Conservation (phyloP, 164 flowering plant genomes). For the Vitis labrusca region DNA sequence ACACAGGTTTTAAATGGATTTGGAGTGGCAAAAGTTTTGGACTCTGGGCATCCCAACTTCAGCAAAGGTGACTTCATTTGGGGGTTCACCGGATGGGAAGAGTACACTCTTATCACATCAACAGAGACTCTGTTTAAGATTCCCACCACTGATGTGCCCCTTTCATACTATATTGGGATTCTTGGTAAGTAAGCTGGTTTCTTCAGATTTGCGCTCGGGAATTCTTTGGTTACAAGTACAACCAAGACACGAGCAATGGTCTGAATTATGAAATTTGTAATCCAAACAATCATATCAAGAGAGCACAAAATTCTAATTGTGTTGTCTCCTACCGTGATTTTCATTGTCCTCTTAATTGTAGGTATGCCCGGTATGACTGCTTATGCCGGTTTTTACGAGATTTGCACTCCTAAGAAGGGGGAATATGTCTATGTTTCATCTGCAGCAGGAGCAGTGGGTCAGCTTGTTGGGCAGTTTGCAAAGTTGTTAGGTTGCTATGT, state of each 20-base stretch:
- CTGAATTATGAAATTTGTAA: no score
- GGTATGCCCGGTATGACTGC: conserved; percentile 69
- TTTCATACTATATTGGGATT: conserved; percentile 41
- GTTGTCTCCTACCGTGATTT: no score
- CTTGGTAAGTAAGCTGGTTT: conserved; percentile 23
- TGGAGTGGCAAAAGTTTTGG: conserved; percentile 46
- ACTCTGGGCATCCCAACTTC: conserved; percentile 24
- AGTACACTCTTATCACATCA: conserved; percentile 29
- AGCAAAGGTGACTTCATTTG: conserved; percentile 24
- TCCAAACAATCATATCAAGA: no score
- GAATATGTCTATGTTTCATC: conserved; percentile 55
- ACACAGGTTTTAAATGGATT: conserved; percentile 28
- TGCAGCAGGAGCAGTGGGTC: conserved; percentile 65
- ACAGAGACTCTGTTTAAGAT: conserved; percentile 31
- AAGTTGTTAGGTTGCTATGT: conserved; percentile 58
- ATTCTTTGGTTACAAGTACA: no score
- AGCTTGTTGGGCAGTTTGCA: conserved; percentile 62
- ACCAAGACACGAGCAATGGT: no score
- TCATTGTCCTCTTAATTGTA: conserved; percentile 9
- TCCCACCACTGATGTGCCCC: conserved; percentile 46
- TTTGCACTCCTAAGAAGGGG: conserved; percentile 51
- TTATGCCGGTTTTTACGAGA: conserved; percentile 50
- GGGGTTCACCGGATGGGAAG: conserved; percentile 33
- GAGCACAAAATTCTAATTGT: no score
- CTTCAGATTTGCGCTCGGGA: no score